Conservation (phyloP, 2,329 filamentous ascomycete species). For the Microsporum ferrugineum region DNA sequence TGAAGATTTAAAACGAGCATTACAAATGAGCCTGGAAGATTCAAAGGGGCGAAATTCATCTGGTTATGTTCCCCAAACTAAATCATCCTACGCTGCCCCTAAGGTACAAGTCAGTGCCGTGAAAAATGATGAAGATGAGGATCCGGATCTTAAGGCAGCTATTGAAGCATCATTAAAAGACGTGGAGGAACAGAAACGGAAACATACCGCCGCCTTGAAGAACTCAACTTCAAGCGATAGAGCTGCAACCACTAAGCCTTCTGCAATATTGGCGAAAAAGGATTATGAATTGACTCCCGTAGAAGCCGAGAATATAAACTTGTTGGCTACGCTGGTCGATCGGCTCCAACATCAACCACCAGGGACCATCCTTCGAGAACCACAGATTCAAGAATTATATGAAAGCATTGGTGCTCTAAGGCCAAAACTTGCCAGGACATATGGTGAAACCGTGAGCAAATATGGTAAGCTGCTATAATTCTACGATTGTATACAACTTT, state of each 20-base stretch:
- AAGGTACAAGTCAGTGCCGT: slow-evolving; percentile 29
- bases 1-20: slow-evolving; percentile 81
- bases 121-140: slow-evolving; percentile 61
- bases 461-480: slow-evolving; percentile 54
- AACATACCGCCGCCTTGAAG: slow-evolving; percentile 72
- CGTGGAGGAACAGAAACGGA: slow-evolving; percentile 96
- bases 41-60: slow-evolving; percentile 59
- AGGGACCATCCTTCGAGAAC: slow-evolving; percentile 89
- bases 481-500: not conserved
- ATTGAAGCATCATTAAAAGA: slow-evolving; percentile 91
- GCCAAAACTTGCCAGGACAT: slow-evolving; percentile 87
- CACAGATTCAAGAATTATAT: slow-evolving; percentile 95
- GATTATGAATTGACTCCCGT: slow-evolving; percentile 89
- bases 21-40: slow-evolving; percentile 96
- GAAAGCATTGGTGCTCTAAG: slow-evolving; percentile 90
- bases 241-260: slow-evolving; percentile 39
- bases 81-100: slow-evolving; percentile 27
- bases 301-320: slow-evolving; percentile 93
- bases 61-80: slow-evolving; percentile 57
- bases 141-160: slow-evolving; percentile 83
- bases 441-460: slow-evolving; percentile 99
- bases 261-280: slow-evolving; percentile 59
- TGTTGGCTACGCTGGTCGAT: slow-evolving; percentile 89
- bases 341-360: slow-evolving; percentile 88
- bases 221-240: slow-evolving; percentile 54